Evolutionary conservation across 352 stramenopile species (phyloP).

Genomic region (Phytopythium helicoides): DNA sequence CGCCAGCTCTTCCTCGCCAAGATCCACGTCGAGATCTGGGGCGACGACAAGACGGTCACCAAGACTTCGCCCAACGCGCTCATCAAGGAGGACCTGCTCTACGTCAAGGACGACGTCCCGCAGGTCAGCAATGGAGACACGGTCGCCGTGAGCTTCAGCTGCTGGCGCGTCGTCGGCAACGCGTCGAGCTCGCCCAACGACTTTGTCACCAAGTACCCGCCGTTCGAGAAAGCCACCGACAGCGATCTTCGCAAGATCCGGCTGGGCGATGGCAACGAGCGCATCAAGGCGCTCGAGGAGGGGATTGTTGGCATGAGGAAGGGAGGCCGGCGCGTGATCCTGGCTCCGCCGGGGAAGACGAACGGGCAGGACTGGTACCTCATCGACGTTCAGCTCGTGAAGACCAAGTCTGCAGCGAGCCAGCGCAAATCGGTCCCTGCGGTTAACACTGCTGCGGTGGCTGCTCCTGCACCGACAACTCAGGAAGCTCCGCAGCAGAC

Average conservation of each 20-base stretch:
- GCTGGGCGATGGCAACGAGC: conserved; percentile 71
- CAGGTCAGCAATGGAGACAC: conserved; percentile 55
- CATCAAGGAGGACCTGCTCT: conserved; percentile 51
- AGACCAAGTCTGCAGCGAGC: conserved; percentile 52
- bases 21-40: conserved; percentile 82
- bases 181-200: conserved; percentile 49
- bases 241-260: conserved; percentile 66
- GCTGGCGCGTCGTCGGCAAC: conserved; percentile 77
- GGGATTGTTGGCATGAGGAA: conserved; percentile 89
- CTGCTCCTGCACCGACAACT: not conserved
- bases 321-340: conserved; percentile 82
- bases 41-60: conserved; percentile 47
- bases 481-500: not conserved
- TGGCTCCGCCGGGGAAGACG: conserved; percentile 79
- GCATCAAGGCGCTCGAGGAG: conserved; percentile 88
- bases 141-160: conserved; percentile 64
- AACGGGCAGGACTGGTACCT: conserved; percentile 84
- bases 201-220: conserved; percentile 73
- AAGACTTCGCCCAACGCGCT: conserved; percentile 43
- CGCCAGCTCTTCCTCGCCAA: conserved; percentile 66
- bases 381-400: conserved; percentile 71
- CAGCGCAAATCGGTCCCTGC: conserved; percentile 29
- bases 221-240: conserved; percentile 63
- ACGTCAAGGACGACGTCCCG: conserved; percentile 29
- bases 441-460: conserved; percentile 11